Evolutionary conservation across 129 eudicot species (phyloP).

Genomic region (Centaurea solstitialis): DNA sequence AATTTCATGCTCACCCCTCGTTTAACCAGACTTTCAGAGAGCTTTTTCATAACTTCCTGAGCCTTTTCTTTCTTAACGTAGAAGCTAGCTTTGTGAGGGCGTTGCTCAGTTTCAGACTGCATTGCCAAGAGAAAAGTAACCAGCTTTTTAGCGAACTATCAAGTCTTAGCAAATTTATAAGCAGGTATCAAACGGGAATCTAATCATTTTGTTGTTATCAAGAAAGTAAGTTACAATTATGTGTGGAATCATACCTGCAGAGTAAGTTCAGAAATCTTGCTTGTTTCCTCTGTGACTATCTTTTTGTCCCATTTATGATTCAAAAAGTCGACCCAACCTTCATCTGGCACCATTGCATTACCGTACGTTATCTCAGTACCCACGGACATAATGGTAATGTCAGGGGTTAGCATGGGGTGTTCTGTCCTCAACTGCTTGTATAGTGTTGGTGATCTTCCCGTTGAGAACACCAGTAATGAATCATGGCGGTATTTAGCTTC

Average conservation of each 20-base stretch:
- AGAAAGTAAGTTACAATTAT: neutral
- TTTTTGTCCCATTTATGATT: constrained; percentile 81
- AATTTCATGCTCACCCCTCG: constrained; percentile 64
- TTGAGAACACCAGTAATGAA: constrained; percentile 80
- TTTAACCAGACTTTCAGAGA: constrained; percentile 48
- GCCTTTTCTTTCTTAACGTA: constrained; percentile 82
- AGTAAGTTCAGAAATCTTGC: constrained; percentile 75
- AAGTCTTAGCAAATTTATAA: neutral
- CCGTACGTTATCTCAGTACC: constrained; percentile 91
- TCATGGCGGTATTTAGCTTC: constrained; percentile 72
- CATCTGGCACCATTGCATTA: constrained; percentile 78
- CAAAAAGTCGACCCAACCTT: constrained; percentile 74
- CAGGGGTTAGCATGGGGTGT: constrained; percentile 92
- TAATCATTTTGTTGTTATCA: neutral
- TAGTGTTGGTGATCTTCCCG: constrained; percentile 88
- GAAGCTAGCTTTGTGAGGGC: constrained; percentile 89
- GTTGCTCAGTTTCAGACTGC: constrained; percentile 88
- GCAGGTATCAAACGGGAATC: neutral
- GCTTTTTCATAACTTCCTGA: constrained; percentile 60
- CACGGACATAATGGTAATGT: constrained; percentile 84
- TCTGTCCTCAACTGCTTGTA: constrained; percentile 85
- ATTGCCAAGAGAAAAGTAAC: constrained; percentile 18
- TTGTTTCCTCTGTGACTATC: constrained; percentile 69
- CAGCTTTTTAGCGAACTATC: neutral
- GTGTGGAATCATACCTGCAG: constrained; percentile 59